Evolutionary conservation across 2,329 filamentous ascomycete species (phyloP).

Genomic region (Epicoccum nigrum): DNA sequence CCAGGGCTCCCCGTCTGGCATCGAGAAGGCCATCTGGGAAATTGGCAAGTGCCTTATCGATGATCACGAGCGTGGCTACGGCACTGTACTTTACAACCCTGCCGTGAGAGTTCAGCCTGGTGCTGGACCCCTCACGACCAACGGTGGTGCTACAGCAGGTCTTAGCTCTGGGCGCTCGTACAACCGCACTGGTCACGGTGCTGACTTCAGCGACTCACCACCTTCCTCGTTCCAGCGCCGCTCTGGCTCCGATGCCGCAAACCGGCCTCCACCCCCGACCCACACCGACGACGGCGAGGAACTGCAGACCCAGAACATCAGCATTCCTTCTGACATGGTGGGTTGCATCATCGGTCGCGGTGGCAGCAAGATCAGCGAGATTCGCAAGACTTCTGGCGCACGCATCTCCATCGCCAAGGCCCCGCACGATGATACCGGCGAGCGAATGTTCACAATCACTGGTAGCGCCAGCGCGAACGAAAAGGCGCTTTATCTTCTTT

Average conservation of each 20-base stretch:
- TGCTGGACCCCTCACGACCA: slow-evolving; percentile 58
- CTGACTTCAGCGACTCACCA: slow-evolving; percentile 89
- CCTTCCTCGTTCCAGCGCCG: slow-evolving; percentile 70
- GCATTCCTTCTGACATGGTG: slow-evolving; percentile 99
- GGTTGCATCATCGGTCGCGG: slow-evolving; percentile 97
- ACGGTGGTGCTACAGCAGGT: slow-evolving; percentile 59
- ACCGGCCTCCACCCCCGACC: slow-evolving; percentile 77
- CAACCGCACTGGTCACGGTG: slow-evolving; percentile 93
- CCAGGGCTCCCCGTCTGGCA: slow-evolving; percentile 90
- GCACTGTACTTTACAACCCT: slow-evolving; percentile 97
- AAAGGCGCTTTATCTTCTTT: slow-evolving; percentile 91
- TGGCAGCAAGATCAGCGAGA: slow-evolving; percentile 98
- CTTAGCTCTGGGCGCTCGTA: slow-evolving; percentile 68
- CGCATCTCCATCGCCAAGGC: slow-evolving; percentile 98
- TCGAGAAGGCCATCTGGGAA: slow-evolving; percentile 96
- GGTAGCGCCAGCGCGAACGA: slow-evolving; percentile 93
- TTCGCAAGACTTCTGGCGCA: slow-evolving; percentile 93
- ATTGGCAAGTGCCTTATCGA: slow-evolving; percentile 98
- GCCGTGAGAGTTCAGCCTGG: slow-evolving; percentile 82
- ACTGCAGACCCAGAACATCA: slow-evolving; percentile 98
- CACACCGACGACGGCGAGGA: slow-evolving; percentile 97
- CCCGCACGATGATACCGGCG: slow-evolving; percentile 94
- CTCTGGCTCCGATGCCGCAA: slow-evolving; percentile 80
- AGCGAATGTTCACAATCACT: slow-evolving; percentile 99
- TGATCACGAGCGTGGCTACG: slow-evolving; percentile 95